These are phyloP conservation scores for Secale cereale DNA, from an alignment of 176 grass and related monocot genomes.

Conservation along the genomic window DNA sequence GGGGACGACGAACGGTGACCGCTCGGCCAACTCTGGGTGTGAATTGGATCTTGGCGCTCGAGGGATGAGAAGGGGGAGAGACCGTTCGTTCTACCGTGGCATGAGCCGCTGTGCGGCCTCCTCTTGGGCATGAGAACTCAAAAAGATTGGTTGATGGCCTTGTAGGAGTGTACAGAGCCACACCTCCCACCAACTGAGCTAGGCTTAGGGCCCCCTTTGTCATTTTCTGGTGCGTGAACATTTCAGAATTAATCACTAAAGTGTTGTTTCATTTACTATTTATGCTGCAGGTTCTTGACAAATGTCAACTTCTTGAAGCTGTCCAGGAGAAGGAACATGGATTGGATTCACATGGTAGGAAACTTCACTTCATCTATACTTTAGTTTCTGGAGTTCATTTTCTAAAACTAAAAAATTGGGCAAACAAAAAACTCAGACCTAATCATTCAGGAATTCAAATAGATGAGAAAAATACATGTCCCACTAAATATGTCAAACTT, in stretches of 20 bases:
- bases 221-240: background rate
- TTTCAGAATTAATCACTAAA: conserved; percentile 8
- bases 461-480: background rate
- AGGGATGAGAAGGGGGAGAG: too few species aligned
- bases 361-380: background rate
- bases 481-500: background rate
- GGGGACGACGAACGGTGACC: too few species aligned
- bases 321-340: conserved; percentile 79
- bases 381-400: background rate
- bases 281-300: conserved; percentile 63
- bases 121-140: too few species aligned
- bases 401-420: background rate
- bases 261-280: background rate
- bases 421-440: background rate
- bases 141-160: background rate
- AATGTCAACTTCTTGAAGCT: conserved; percentile 85
- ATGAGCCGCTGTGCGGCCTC: too few species aligned
- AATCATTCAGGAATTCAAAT: background rate
- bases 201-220: background rate
- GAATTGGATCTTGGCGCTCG: too few species aligned
- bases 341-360: conserved; percentile 74
- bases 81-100: too few species aligned
- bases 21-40: too few species aligned
- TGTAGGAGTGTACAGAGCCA: background rate
- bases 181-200: background rate